Base-by-base conservation (phyloP, 345 rosid genomes). In the Garcia nutans region DNA sequence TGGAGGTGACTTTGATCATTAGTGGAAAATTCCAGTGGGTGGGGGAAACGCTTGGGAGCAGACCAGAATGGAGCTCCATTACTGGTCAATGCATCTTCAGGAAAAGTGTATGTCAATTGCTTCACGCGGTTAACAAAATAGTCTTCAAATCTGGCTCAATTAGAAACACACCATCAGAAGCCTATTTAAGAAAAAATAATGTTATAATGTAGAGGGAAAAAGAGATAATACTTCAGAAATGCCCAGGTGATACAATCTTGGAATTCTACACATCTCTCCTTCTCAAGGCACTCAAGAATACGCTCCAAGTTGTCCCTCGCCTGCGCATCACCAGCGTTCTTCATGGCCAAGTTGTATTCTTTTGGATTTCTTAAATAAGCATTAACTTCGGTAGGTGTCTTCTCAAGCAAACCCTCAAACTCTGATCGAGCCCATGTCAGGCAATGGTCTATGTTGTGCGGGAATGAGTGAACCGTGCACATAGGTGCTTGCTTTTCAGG, bases 401-500 rank as follows among this genome's bases (percentile, higher is more conserved):
- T 96, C 90, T 96, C 99, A 68, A 93, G 89, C 72, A 93, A 82
- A 81, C 98, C 99, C 86, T 96, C 99, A 77, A 96, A 96, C 87
- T 96, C 99, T 64, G 99, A 96, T 45, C 98, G 92, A 66, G 99
- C 99, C 99, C 99, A 96, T 63, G 99, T 96, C 80, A 96, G 82
- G 83, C 99, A 96, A 77, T 96, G 99, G 76, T 96, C 99, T 73
- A 96, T 96, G 81, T 93, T 96, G 90, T 96, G 99, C 2, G 99
- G 99, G 79, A 96, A 96, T 8, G 99, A 96, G 79, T 93, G 99
- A 70, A 96, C 98, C 2, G 99, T 96, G 81, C 99, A 96, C 99
- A 96, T 96, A 37, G 99, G 99, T 15, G 99, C 99, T 85, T 96
- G 99, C 78, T 89, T 96, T 92, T 96, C 99, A 16, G 99, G 99